Percentiles rank a stretch among this genome's conserved stretches.
Conservation (phyloP, 2,329 filamentous ascomycete species). For the Nothomitra cinnamomea region DNA sequence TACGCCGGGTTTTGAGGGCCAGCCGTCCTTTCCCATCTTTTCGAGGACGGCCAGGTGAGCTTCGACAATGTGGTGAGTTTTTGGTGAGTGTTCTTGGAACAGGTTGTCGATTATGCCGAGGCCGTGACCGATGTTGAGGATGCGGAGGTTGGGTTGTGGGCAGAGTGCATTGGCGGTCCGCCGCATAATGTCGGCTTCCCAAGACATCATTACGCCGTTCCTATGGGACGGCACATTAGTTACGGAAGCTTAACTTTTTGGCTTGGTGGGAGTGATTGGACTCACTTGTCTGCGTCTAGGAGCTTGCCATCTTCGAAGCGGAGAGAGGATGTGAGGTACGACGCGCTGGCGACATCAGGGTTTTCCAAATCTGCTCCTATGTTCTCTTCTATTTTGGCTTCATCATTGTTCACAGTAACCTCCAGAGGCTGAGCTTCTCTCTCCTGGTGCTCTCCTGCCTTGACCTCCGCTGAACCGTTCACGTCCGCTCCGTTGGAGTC, state of each 20-base stretch:
- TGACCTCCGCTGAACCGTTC: conserved; percentile 16
- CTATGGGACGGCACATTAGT: too few relatives aligned
- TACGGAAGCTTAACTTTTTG: too few relatives aligned
- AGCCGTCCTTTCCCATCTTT: conserved; percentile 41
- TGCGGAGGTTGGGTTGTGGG: conserved; percentile 41
- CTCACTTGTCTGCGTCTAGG: conserved; percentile 23
- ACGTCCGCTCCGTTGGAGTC: too few relatives aligned
- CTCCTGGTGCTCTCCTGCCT: conserved; percentile 13
- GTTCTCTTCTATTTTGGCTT: background rate
- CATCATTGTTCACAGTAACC: background rate
- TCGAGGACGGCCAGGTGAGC: conserved; percentile 63
- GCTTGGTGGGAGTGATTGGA: background rate
- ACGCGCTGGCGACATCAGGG: conserved; percentile 27
- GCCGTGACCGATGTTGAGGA: conserved; percentile 77
- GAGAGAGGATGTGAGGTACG: conserved; percentile 30
- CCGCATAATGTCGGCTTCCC: conserved; percentile 46
- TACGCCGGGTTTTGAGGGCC: conserved; percentile 46
- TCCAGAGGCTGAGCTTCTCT: conserved; percentile 6
- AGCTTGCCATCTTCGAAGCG: conserved; percentile 30
- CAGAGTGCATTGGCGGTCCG: conserved; percentile 53
- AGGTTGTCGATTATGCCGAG: conserved; percentile 78
- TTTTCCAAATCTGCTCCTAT: background rate
- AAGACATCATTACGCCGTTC: conserved; percentile 37
- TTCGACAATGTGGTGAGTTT: conserved; percentile 69
- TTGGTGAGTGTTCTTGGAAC: conserved; percentile 50